A percentile compares a stretch with the other conserved stretches of the same genome.
Conservation (phyloP, 2,329 filamentous ascomycete genomes). For the Aspergillus unguis region DNA sequence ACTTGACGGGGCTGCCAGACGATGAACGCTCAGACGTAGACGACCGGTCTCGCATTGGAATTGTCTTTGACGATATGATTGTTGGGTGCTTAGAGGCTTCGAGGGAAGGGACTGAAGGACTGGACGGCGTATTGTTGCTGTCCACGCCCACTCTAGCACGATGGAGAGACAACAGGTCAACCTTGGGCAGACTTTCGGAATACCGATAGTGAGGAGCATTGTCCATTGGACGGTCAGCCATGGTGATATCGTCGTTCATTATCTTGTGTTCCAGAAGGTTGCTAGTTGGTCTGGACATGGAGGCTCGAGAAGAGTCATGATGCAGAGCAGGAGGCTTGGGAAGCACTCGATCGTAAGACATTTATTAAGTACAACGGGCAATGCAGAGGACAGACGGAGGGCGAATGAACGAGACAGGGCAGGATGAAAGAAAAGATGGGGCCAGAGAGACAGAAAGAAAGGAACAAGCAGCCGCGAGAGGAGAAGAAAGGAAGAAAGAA, state of each 20-base stretch:
- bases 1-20: slow-evolving; percentile 36
- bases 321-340: slow-evolving; percentile 43
- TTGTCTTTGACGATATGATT: slow-evolving; percentile 21
- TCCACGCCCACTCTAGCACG: slow-evolving; percentile 24
- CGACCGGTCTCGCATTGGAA: slow-evolving; percentile 26
- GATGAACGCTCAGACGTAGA: slow-evolving; percentile 24
- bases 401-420: slow-evolving; percentile 15
- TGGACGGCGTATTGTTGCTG: slow-evolving; percentile 14
- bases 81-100: slow-evolving; percentile 17
- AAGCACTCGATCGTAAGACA: slow-evolving; percentile 50
- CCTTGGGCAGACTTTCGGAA: slow-evolving; percentile 21
- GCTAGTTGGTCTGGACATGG: slow-evolving; percentile 31
- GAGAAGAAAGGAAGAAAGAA: slow-evolving; percentile 11
- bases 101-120: slow-evolving; percentile 5
- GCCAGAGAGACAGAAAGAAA: slow-evolving; percentile 11
- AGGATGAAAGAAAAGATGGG: slow-evolving; percentile 12
- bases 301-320: slow-evolving; percentile 36
- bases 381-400: slow-evolving; percentile 1
- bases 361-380: slow-evolving; percentile 37
- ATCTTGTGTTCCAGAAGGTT: slow-evolving; percentile 43
- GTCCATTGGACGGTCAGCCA: slow-evolving; percentile 19
- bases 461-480: slow-evolving; percentile 11
- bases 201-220: slow-evolving; percentile 20
- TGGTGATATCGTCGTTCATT: slow-evolving; percentile 34
- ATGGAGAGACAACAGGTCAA: slow-evolving; percentile 29